Percentiles rank a stretch among this genome's conserved stretches.
These are phyloP conservation scores for Cercophora scortea DNA, from an alignment of 495 filamentous ascomycete species.

Conservation along the genomic window DNA sequence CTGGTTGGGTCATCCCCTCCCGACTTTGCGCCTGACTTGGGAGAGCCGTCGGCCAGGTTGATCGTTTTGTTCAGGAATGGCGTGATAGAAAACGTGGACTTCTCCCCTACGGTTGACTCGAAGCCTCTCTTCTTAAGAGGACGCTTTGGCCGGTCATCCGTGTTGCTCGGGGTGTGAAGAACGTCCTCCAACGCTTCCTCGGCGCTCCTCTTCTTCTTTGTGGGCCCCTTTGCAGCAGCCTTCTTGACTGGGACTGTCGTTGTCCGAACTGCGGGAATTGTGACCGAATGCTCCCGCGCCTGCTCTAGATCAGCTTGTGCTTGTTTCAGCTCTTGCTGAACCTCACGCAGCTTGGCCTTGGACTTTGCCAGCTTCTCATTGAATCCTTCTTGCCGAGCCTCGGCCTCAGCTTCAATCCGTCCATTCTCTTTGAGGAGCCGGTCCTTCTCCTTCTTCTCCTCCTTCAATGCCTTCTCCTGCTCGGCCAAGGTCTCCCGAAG, in stretches of 20 bases:
- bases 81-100: slow-evolving; percentile 87
- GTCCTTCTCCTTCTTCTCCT: slow-evolving; percentile 34
- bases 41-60: slow-evolving; percentile 30
- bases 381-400: slow-evolving; percentile 47
- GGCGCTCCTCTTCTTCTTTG: slow-evolving; percentile 28
- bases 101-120: slow-evolving; percentile 61
- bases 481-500: slow-evolving; percentile 27
- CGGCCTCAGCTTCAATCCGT: slow-evolving; percentile 38
- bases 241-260: slow-evolving; percentile 26
- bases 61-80: slow-evolving; percentile 79
- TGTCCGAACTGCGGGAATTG: slow-evolving; percentile 9
- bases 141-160: slow-evolving; percentile 24
- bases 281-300: slow-evolving; percentile 20
- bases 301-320: slow-evolving; percentile 38
- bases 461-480: slow-evolving; percentile 29
- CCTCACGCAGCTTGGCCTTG: slow-evolving; percentile 54
- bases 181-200: slow-evolving; percentile 28
- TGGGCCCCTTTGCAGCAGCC: slow-evolving; percentile 25
- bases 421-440: slow-evolving; percentile 27
- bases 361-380: slow-evolving; percentile 63
- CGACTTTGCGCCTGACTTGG: slow-evolving; percentile 3
- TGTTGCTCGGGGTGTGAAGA: slow-evolving; percentile 29
- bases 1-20: slow-evolving; percentile 9
- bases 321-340: slow-evolving; percentile 63
- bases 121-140: slow-evolving; percentile 43